phyloP scores from a whole-genome alignment of 1,139 yeast species.

The Geotrichum australiense region DNA sequence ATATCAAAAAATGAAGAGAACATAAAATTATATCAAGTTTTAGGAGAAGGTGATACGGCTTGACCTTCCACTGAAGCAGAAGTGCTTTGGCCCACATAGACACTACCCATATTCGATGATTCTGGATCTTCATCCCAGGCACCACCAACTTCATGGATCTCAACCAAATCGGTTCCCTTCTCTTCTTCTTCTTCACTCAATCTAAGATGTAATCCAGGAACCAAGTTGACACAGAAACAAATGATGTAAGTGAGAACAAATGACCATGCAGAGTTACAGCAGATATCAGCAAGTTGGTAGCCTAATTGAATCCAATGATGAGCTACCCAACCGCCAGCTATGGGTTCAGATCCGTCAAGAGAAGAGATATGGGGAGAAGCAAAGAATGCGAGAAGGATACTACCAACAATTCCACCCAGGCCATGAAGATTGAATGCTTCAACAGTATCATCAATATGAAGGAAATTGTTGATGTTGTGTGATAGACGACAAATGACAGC shows the following conservation, averaged over 20 bases:
- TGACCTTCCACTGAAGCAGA: no score
- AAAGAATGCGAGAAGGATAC: slow-evolving; percentile 81
- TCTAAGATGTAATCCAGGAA: slow-evolving; percentile 79
- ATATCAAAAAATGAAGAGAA: no score
- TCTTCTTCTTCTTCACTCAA: slow-evolving; percentile 81
- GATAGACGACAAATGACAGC: slow-evolving; percentile 85
- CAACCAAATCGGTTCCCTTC: slow-evolving; percentile 62
- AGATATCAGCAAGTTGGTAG: slow-evolving; percentile 76
- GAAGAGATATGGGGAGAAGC: slow-evolving; percentile 85
- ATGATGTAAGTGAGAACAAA: slow-evolving; percentile 70
- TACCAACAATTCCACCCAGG: slow-evolving; percentile 86
- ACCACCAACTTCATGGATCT: slow-evolving; percentile 24
- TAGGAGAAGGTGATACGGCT: no score
- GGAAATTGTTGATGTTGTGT: slow-evolving; percentile 75
- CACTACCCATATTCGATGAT: not conserved
- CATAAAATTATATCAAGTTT: no score
- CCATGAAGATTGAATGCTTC: slow-evolving; percentile 99
- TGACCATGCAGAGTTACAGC: slow-evolving; percentile 70
- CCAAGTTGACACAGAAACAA: slow-evolving; percentile 63
- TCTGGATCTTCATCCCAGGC: slow-evolving; percentile 10
- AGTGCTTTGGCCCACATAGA: not conserved
- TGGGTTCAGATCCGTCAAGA: slow-evolving; percentile 68
- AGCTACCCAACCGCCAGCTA: slow-evolving; percentile 85
- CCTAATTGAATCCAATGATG: slow-evolving; percentile 88
- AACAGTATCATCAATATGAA: slow-evolving; percentile 82